Base-by-base conservation (phyloP, 2,329 filamentous ascomycete genomes). In the Aspergillus floridensis region DNA sequence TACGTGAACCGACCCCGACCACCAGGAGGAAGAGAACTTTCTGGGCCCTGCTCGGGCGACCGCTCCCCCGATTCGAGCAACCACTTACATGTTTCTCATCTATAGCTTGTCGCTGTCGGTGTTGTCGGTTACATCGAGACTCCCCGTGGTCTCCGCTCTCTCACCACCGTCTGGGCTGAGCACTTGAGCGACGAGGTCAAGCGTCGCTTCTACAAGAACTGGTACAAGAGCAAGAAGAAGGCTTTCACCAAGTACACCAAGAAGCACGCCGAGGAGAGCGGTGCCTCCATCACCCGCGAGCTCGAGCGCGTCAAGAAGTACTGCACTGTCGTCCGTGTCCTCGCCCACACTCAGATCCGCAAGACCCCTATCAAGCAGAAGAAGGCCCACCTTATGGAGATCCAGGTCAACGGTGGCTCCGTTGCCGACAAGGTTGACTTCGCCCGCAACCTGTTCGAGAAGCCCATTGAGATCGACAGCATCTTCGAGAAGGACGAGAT, bases 181-280 rank as follows among this genome's bases (percentile, higher is more conserved):
- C 95, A 99, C 82, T 83, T 99, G 82, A 91, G 90, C 83, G 95
- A 99, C 82, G 95, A 98, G 85, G 80, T 99, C 82, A 96, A 96
- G 90, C 91, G 95, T 77, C 91, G 95, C 80, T 99, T 99, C 92
- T 99, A 99, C 91, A 98, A 98, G 92, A 99, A 99, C 90, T 99
- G 95, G 95, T 99, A 99, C 91, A 96, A 96, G 90, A 92, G 88
- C 88, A 99, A 99, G 93, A 98, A 97, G 92, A 99, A 99, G 93
- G 95, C 95, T 66, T 99, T 99, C 87, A 99, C 95, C 87, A 97
- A 96, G 87, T 99, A 99, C 85, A 92, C 95, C 86, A 99, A 98
- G 92, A 93, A 96, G 89, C 92, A 98, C 89, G 92, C 93, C 68
- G 93, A 98, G 86, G 89, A 83, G 85, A 90, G 82, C 82, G 93